phyloP scores from a whole-genome alignment of 306 rosid genomes.

The Prunus persica region Prunus_persica_NCBIv2 NC_034010.1:22331501-22332000 shows the following conservation, averaged over 20 bases:
- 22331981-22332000: constrained; percentile 64
- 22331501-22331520: background rate
- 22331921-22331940: constrained; percentile 29
- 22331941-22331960: constrained; percentile 54
- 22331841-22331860: background rate
- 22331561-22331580: background rate
- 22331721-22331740: background rate
- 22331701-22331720: background rate
- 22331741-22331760: background rate
- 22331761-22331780: background rate
- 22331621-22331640: background rate
- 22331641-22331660: background rate
- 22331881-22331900: background rate
- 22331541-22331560: background rate
- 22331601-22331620: background rate
- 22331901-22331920: background rate
- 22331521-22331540: constrained; percentile 3
- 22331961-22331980: constrained; percentile 77
- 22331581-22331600: background rate
- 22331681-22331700: background rate
- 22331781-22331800: constrained; percentile 1
- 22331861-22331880: background rate
- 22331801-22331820: background rate
- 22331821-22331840: background rate
- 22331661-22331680: background rate